Conservation (phyloP, 179 eudicot genomes). For the Sideroxylon spinosum region DNA sequence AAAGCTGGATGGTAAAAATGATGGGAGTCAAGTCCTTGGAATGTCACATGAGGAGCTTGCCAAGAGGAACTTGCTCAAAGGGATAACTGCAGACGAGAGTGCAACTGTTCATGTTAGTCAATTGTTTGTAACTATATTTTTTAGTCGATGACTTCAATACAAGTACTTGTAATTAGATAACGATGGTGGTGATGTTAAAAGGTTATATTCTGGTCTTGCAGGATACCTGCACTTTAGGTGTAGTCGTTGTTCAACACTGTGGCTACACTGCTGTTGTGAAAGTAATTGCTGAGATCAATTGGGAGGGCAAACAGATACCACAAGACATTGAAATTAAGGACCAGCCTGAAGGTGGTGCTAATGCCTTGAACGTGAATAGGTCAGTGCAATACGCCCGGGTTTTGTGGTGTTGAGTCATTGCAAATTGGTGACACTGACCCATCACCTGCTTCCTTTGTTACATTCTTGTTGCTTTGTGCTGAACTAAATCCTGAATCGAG, state of each 20-base stretch:
- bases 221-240: conserved; percentile 82
- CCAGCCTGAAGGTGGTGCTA: conserved; percentile 88
- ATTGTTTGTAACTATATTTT: background rate
- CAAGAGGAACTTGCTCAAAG: conserved; percentile 77
- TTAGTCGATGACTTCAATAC: background rate
- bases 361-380: conserved; percentile 85
- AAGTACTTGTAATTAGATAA: background rate
- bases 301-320: conserved; percentile 52
- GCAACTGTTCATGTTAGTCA: conserved; percentile 76
- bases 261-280: conserved; percentile 77
- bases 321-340: conserved; percentile 76
- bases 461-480: background rate
- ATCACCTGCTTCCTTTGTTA: background rate
- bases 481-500: background rate
- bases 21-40: conserved; percentile 66
- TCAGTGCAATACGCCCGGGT: conserved; percentile 23
- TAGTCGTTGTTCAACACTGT: conserved; percentile 70
- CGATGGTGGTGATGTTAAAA: conserved; percentile 3
- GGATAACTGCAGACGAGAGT: conserved; percentile 85
- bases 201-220: conserved; percentile 24
- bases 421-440: background rate
- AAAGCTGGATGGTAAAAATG: conserved; percentile 68
- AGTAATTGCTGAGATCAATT: conserved; percentile 49
- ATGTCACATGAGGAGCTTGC: conserved; percentile 61
- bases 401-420: background rate